These are phyloP conservation scores for Fusarium tjaetaba DNA, from an alignment of 2,329 filamentous ascomycete species.

Conservation along the genomic window DNA sequence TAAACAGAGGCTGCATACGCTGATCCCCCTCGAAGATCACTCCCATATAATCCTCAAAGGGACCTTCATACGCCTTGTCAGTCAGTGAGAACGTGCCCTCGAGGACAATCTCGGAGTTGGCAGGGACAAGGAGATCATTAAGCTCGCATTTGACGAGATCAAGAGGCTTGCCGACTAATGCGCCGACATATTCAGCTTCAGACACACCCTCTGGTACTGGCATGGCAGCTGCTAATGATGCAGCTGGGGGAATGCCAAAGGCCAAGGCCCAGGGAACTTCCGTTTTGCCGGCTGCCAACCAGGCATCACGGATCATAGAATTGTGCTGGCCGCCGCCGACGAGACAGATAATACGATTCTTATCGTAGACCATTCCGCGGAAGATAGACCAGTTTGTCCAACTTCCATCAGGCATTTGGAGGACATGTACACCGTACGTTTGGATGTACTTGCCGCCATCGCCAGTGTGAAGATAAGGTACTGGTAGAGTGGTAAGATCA, in stretches of 20 bases:
- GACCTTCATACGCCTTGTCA: not conserved
- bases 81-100: not conserved
- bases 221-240: slow-evolving; percentile 52
- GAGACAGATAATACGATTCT: slow-evolving; percentile 52
- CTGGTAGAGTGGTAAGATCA: slow-evolving; percentile 51
- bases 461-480: slow-evolving; percentile 53
- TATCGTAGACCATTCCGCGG: slow-evolving; percentile 58
- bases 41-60: slow-evolving; percentile 3
- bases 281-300: slow-evolving; percentile 53
- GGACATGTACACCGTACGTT: slow-evolving; percentile 60
- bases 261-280: slow-evolving; percentile 59
- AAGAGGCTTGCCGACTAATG: not conserved
- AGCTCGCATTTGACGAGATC: not conserved
- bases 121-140: not conserved
- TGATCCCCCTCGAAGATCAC: not conserved
- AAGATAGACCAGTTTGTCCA: slow-evolving; percentile 61
- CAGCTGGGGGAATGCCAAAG: slow-evolving; percentile 60
- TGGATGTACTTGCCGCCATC: slow-evolving; percentile 64
- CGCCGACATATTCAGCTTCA: not conserved
- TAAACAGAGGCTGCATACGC: not conserved
- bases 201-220: not conserved
- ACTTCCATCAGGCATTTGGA: slow-evolving; percentile 55
- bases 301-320: slow-evolving; percentile 57
- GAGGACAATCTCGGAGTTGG: not conserved
- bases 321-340: slow-evolving; percentile 59